These are phyloP conservation scores for Circinella umbellata DNA, from an alignment of 371 early-diverging fungal species.

Conservation along the genomic window DNA sequence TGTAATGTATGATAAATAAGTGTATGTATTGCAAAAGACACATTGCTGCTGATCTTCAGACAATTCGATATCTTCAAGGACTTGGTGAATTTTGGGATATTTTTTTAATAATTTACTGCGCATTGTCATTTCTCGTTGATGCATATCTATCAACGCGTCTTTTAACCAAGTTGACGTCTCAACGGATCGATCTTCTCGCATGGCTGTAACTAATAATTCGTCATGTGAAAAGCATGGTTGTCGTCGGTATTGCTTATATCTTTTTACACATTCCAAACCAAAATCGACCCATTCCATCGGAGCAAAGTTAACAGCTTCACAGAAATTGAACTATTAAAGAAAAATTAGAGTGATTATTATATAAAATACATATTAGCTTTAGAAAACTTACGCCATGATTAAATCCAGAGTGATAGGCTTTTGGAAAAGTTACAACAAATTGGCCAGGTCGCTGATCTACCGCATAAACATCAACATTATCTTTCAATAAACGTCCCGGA, in stretches of 20 bases:
- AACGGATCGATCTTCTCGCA: conserved; percentile 43
- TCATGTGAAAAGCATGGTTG: conserved; percentile 95
- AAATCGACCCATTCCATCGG: conserved; percentile 89
- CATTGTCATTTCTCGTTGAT: conserved; percentile 59
- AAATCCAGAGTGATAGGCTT: conserved; percentile 95
- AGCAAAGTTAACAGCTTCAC: conserved; percentile 97
- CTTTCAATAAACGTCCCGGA: conserved; percentile 74
- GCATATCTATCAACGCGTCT: conserved; percentile 60
- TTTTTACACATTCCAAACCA: conserved; percentile 79
- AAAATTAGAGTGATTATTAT: neutral
- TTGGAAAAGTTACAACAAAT: conserved; percentile 95
- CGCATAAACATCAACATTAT: conserved; percentile 79
- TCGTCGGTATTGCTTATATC: conserved; percentile 79
- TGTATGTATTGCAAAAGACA: conserved; percentile 70
- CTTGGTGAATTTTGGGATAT: conserved; percentile 40
- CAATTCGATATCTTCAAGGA: conserved; percentile 29
- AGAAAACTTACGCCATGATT: conserved; percentile 86
- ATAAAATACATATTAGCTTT: neutral
- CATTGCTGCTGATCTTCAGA: conserved; percentile 73
- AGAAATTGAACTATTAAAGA: conserved; percentile 80
- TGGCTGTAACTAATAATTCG: conserved; percentile 76
- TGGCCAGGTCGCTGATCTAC: conserved; percentile 93
- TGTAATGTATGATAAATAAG: conserved; percentile 69
- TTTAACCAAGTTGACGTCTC: conserved; percentile 60
- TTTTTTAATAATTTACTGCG: conserved; percentile 52